phyloP scores from a whole-genome alignment of 2,329 filamentous ascomycete species.

The Leptographium radiaticola region DNA sequence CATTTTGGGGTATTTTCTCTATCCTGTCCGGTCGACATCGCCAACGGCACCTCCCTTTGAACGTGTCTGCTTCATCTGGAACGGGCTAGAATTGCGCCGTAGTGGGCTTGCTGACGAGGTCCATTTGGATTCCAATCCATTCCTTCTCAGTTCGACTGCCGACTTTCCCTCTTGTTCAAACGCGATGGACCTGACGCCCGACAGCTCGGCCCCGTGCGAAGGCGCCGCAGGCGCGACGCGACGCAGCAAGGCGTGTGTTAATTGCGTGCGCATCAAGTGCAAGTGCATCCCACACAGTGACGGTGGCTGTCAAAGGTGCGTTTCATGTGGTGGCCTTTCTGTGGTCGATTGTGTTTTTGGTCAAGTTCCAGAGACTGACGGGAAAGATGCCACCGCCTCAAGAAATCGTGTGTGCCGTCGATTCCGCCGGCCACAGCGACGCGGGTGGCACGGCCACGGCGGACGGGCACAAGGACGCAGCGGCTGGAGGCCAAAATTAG shows the following conservation, averaged over 20 bases:
- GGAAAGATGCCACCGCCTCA: constrained; percentile 22
- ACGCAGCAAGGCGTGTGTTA: constrained; percentile 4
- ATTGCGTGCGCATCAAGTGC: constrained; percentile 22
- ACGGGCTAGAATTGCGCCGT: too few species aligned
- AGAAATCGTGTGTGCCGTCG: constrained; percentile 27
- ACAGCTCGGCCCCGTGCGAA: too few species aligned
- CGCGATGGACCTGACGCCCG: too few species aligned
- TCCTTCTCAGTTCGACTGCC: too few species aligned
- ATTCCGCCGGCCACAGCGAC: constrained; percentile 21
- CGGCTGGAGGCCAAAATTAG: constrained; percentile 38
- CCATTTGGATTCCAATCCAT: too few species aligned
- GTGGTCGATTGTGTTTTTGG: too few species aligned
- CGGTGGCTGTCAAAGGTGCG: constrained; percentile 20
- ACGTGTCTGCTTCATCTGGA: too few species aligned
- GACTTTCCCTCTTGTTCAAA: too few species aligned
- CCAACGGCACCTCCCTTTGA: too few species aligned
- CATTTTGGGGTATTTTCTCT: not conserved
- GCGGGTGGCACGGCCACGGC: constrained; percentile 18
- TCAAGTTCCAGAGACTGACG: not conserved
- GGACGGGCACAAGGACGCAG: constrained; percentile 21
- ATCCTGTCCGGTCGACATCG: too few species aligned
- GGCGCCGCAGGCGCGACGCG: not conserved
- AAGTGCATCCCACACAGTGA: constrained; percentile 29
- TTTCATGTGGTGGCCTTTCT: not conserved
- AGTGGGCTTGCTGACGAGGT: too few species aligned